Evolutionary conservation across 2,329 filamentous ascomycete species (phyloP).

Genomic region (Alternaria triticimaculans): DNA sequence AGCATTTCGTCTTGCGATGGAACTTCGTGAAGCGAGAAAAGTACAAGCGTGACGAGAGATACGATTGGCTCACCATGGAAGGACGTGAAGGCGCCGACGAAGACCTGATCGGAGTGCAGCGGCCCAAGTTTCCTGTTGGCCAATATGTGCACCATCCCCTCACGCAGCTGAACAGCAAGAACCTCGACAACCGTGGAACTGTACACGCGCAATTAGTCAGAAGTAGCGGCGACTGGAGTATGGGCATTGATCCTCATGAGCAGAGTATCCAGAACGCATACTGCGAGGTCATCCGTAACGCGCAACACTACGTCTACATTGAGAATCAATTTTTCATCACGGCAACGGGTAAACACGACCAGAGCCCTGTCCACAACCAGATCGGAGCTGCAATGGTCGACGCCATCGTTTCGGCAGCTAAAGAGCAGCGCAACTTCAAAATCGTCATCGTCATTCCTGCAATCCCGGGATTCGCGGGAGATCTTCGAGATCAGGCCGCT

Average conservation of each 20-base stretch:
- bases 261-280: constrained; percentile 90
- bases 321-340: constrained; percentile 97
- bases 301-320: constrained; percentile 93
- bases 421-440: constrained; percentile 85
- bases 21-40: constrained; percentile 98
- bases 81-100: constrained; percentile 80
- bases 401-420: constrained; percentile 78
- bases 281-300: constrained; percentile 80
- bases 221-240: constrained; percentile 92
- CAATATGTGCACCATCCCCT: constrained; percentile 84
- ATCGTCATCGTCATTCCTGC: constrained; percentile 91
- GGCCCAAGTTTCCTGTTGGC: constrained; percentile 87
- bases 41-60: constrained; percentile 85
- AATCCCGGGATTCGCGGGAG: constrained; percentile 92
- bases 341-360: constrained; percentile 81
- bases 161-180: constrained; percentile 72
- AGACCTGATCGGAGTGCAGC: constrained; percentile 85
- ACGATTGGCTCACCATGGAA: constrained; percentile 83
- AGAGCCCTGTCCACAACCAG: constrained; percentile 83
- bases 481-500: constrained; percentile 82
- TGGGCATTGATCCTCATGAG: constrained; percentile 78
- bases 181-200: constrained; percentile 65
- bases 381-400: constrained; percentile 91
- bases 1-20: constrained; percentile 94
- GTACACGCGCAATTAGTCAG: constrained; percentile 86